Evolutionary conservation across 208 protist species (phyloP), one percentile per base, ranked within the genome.

Genomic region (Crithidia fasciculata): DNA sequence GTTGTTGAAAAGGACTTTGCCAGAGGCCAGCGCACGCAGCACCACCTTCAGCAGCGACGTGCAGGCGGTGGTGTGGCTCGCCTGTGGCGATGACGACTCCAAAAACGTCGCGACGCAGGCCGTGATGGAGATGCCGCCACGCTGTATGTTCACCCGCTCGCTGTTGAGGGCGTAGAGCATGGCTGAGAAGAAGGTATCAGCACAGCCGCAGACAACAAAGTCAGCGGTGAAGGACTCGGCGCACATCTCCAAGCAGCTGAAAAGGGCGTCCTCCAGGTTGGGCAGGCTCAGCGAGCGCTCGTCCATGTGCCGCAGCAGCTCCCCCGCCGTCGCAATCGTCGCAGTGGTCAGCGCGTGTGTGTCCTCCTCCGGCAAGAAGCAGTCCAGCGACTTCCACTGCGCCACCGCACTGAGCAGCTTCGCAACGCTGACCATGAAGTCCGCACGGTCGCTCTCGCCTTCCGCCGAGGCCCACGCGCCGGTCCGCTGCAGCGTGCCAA

Each of bases 331-430:
- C 40, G 80, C 81, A 36, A 91, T 79, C 19, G 85, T 76, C 57
- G 74, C 76, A 15, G 45, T 65, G 36, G 73, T 71, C 28, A 96
- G 19, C 3, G 76, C 18, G 39, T 63, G 57, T 5, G 80, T 74
- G 12, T 85, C 81, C 9, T 88, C 76, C 18, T 83, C 78, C 2
- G 85, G 72, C 55, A 93, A 70, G 41, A 86, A 90, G 78, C 83
- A 92, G 67, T 93, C 89, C 60, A 94, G 68, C 53, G 74, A 73
- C 40, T 81, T 85, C 91, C 91, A 96, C 63, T 89, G 83, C 62
- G 84, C 80, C 55, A 92, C 52, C 16, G 86, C 73, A 65, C 69
- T 77, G 7, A 92, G 57, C 53, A 96, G 76, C 54, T 74, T 69
- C 40, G 83, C 83, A n/a, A 85, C 43, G 18, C 69, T 36, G 15